Percentiles rank a stretch among this genome's conserved stretches.
Conservation (phyloP, 2,329 filamentous ascomycete species). For the Hortaea werneckii region DNA sequence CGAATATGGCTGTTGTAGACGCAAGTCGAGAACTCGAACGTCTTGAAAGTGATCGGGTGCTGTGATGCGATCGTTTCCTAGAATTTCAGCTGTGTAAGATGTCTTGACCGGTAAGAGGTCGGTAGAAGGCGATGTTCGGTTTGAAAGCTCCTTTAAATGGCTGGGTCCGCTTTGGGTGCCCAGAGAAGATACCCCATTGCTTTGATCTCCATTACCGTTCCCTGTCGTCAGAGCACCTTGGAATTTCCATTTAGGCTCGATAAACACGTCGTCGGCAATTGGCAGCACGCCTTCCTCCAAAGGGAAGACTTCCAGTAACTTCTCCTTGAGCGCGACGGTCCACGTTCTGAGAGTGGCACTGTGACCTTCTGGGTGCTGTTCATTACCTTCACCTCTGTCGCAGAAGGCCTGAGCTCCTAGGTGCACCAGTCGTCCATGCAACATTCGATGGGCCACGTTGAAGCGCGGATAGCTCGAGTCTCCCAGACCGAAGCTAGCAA, state of each 20-base stretch:
- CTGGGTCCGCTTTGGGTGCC: not conserved
- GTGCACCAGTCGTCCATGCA: slow-evolving; percentile 73
- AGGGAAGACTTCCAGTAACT: slow-evolving; percentile 58
- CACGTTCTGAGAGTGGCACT: slow-evolving; percentile 27
- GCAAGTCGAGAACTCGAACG: slow-evolving; percentile 67
- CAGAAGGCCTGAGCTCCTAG: slow-evolving; percentile 71
- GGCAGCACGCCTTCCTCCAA: slow-evolving; percentile 56
- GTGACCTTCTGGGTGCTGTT: slow-evolving; percentile 85
- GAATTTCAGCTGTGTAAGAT: slow-evolving; percentile 48
- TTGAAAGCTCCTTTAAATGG: not conserved
- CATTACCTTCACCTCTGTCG: slow-evolving; percentile 76
- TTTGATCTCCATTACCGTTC: not conserved
- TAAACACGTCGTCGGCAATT: slow-evolving; percentile 61
- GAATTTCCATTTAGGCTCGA: slow-evolving; percentile 65
- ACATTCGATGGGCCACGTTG: slow-evolving; percentile 84
- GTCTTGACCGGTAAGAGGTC: slow-evolving; percentile 49
- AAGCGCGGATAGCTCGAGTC: slow-evolving; percentile 92
- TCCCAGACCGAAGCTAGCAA: slow-evolving; percentile 81
- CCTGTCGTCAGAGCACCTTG: not conserved
- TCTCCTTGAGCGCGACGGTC: slow-evolving; percentile 49
- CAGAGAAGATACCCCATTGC: not conserved
- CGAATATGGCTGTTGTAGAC: slow-evolving; percentile 30
- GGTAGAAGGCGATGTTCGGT: not conserved
- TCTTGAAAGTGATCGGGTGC: slow-evolving; percentile 80
- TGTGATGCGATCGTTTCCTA: slow-evolving; percentile 63